A percentile compares a stretch with the other conserved stretches of the same genome.
These are phyloP conservation scores for Neofusicoccum sp. DNA, from an alignment of 2,329 filamentous ascomycete species.

Conservation along the genomic window DNA sequence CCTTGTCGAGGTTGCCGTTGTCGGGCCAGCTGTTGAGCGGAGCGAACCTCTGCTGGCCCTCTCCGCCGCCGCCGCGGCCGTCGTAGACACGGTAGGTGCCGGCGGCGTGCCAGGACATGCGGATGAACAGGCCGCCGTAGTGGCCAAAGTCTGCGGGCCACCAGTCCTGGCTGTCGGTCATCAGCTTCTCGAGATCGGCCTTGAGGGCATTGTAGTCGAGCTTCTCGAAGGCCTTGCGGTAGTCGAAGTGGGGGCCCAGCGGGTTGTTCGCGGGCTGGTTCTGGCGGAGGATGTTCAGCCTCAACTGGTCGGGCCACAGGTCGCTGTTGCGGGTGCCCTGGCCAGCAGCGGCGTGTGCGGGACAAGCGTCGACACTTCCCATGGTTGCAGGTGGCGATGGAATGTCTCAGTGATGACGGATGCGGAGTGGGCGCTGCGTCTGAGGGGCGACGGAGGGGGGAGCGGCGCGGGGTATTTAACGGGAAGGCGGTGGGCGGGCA, in stretches of 20 bases:
- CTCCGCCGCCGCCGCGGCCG: constrained; percentile 70
- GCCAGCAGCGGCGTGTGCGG: constrained; percentile 40
- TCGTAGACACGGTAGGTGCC: constrained; percentile 75
- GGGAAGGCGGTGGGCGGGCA: background rate
- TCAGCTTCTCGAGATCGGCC: constrained; percentile 67
- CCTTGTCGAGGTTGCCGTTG: constrained; percentile 77
- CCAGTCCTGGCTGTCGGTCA: constrained; percentile 78
- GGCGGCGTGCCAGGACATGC: constrained; percentile 78
- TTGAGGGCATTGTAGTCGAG: constrained; percentile 70
- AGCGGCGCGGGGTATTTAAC: background rate
- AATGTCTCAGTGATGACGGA: background rate
- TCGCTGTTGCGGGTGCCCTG: constrained; percentile 67
- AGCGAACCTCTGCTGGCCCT: constrained; percentile 75
- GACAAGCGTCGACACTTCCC: constrained; percentile 6
- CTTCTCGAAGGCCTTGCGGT: constrained; percentile 68
- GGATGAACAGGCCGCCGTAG: constrained; percentile 77
- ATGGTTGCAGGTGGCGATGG: background rate
- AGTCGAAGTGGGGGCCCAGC: constrained; percentile 65
- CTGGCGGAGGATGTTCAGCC: constrained; percentile 71
- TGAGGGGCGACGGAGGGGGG: background rate
- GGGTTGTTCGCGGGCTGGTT: constrained; percentile 65
- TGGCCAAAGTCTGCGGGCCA: constrained; percentile 82
- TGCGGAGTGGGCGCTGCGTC: background rate
- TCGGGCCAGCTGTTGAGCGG: constrained; percentile 82
- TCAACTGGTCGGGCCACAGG: constrained; percentile 72